These are phyloP conservation scores for Dryas octopetala DNA, from an alignment of 306 rosid species.

Conservation along the genomic window DNA sequence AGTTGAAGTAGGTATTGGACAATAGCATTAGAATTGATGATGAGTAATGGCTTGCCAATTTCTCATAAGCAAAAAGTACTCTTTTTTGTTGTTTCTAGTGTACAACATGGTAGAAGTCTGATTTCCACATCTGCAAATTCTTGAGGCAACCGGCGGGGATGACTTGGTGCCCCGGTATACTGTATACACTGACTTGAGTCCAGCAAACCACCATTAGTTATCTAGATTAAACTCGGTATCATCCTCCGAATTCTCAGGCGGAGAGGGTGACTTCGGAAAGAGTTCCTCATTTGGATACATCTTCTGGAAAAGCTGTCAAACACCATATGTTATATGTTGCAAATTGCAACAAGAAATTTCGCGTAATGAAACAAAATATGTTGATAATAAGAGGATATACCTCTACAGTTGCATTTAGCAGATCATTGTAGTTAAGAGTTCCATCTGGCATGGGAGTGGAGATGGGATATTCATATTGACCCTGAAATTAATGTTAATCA, in stretches of 20 bases:
- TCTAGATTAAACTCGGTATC: constrained; percentile 18
- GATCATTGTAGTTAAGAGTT: constrained; percentile 57
- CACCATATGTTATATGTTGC: not conserved
- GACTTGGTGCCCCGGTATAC: not conserved
- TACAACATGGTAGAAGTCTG: constrained; percentile 4
- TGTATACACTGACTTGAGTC: not conserved
- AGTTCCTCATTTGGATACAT: constrained; percentile 43
- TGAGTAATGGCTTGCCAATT: not conserved
- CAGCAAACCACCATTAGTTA: not conserved
- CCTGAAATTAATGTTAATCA: constrained; percentile 43
- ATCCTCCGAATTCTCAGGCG: constrained; percentile 20
- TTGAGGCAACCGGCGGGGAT: not conserved
- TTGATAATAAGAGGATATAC: constrained; percentile 31
- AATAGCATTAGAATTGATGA: not conserved
- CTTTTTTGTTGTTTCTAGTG: not conserved
- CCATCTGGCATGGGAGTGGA: constrained; percentile 78
- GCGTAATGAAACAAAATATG: not conserved
- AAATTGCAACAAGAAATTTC: not conserved
- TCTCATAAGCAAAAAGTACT: not conserved
- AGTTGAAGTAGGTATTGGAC: not conserved
- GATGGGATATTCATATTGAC: constrained; percentile 51
- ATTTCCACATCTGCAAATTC: constrained; percentile 4
- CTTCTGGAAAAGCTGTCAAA: constrained; percentile 36
- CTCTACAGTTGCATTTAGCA: constrained; percentile 53
- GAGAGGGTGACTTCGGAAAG: constrained; percentile 35